Evolutionary conservation across 805 yeast species (phyloP).

Genomic region (Candida quercuum): DNA sequence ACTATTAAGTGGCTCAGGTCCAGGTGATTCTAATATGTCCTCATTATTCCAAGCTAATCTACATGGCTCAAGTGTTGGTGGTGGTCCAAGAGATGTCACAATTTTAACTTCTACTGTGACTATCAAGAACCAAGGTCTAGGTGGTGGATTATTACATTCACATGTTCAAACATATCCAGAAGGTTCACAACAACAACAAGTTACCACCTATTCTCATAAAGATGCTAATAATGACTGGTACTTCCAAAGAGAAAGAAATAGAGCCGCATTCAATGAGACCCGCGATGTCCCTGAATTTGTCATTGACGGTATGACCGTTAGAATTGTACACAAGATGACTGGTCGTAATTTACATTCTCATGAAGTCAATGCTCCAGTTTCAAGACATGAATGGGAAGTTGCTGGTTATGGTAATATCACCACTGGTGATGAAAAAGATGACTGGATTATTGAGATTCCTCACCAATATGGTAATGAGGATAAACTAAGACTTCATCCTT

Average conservation of each 20-base stretch:
- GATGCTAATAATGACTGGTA: constrained; percentile 70
- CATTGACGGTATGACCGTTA: constrained; percentile 53
- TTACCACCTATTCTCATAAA: constrained; percentile 73
- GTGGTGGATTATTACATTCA: constrained; percentile 72
- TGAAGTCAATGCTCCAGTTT: constrained; percentile 56
- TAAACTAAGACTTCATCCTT: constrained; percentile 57
- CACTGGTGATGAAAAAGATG: constrained; percentile 67
- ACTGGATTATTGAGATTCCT: constrained; percentile 70
- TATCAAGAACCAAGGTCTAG: constrained; percentile 60
- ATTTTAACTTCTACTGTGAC: constrained; percentile 45
- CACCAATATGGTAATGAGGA: constrained; percentile 56
- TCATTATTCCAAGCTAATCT: constrained; percentile 79
- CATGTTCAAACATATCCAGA: constrained; percentile 69
- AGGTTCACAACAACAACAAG: constrained; percentile 74
- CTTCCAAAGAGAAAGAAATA: constrained; percentile 46
- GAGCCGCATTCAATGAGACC: constrained; percentile 28
- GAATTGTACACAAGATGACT: constrained; percentile 60
- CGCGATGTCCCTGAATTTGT: constrained; percentile 28
- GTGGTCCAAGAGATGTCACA: constrained; percentile 63
- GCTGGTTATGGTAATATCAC: constrained; percentile 66
- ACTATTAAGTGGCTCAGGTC: constrained; percentile 65
- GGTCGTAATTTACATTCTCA: constrained; percentile 70
- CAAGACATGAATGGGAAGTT: constrained; percentile 52
- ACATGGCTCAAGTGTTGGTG: constrained; percentile 55
- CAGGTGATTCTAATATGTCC: constrained; percentile 79